These are phyloP conservation scores for Aspergillus oerlinghausenensis DNA, from an alignment of 2,329 filamentous ascomycete genomes.

Conservation along the genomic window DNA sequence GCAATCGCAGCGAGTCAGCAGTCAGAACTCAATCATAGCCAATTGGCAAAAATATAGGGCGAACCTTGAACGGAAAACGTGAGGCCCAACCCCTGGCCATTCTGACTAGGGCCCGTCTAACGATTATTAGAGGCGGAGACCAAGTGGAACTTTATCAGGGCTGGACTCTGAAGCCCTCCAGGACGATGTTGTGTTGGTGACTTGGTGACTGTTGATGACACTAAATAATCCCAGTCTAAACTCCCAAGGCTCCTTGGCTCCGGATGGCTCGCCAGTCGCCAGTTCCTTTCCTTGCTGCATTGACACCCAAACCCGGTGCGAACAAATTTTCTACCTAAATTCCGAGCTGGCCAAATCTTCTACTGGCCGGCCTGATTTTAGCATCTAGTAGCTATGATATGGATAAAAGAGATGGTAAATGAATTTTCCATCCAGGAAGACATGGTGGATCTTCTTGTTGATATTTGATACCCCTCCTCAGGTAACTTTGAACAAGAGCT, in stretches of 20 bases:
- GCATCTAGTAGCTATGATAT: too few species aligned
- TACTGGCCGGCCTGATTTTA: neutral
- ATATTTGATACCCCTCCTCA: neutral
- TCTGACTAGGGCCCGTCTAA: conserved; percentile 17
- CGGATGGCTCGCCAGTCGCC: neutral
- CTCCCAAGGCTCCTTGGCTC: neutral
- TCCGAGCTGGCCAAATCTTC: neutral
- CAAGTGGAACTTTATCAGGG: conserved; percentile 19
- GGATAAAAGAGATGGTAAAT: too few species aligned
- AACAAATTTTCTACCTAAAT: neutral
- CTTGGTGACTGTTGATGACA: neutral
- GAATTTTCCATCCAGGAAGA: neutral
- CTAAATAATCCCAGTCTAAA: neutral
- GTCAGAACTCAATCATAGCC: neutral
- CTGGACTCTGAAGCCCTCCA: conserved; percentile 13
- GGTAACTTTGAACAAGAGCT: neutral
- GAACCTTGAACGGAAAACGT: neutral
- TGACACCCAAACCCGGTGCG: conserved; percentile 1
- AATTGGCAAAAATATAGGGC: neutral
- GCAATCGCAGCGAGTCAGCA: neutral
- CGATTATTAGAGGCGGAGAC: conserved; percentile 20
- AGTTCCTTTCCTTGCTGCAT: neutral
- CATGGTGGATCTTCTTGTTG: neutral
- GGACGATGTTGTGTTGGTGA: conserved; percentile 7
- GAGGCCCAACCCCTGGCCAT: conserved; percentile 19